These are phyloP conservation scores for Leptographium flavum DNA, from an alignment of 2,329 filamentous ascomycete species.

Conservation along the genomic window DNA sequence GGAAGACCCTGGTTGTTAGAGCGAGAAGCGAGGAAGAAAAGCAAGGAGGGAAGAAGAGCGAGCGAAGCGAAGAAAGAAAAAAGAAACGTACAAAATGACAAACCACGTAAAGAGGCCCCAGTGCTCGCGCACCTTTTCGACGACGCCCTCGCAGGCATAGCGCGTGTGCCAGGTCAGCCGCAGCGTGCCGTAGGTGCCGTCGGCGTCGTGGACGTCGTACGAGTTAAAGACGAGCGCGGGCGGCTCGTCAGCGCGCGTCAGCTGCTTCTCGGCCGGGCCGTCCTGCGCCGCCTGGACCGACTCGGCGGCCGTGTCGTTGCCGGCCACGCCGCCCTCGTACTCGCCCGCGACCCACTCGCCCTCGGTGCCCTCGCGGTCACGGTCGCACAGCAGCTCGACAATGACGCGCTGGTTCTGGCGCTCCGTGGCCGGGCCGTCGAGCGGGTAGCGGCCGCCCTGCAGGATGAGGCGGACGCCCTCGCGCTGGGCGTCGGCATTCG, in stretches of 20 bases:
- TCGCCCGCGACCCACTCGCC: conserved; percentile 46
- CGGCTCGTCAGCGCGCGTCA: conserved; percentile 33
- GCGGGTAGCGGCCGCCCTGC: conserved; percentile 39
- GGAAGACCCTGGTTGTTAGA: conserved; percentile 50
- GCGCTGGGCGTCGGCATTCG: conserved; percentile 48
- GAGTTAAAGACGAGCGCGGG: conserved; percentile 61
- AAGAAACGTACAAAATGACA: conserved; percentile 3
- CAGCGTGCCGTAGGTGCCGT: conserved; percentile 30
- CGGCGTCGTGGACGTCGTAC: conserved; percentile 51
- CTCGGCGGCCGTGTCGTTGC: conserved; percentile 17
- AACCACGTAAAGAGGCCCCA: conserved; percentile 99
- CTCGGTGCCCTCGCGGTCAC: conserved; percentile 57
- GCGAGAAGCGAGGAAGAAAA: not conserved
- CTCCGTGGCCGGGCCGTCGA: conserved; percentile 36
- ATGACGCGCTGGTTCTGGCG: conserved; percentile 52
- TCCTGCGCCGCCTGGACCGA: conserved; percentile 14
- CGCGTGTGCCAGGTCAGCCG: conserved; percentile 77
- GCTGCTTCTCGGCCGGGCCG: conserved; percentile 31
- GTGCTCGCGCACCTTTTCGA: conserved; percentile 31
- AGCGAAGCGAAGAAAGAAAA: not conserved
- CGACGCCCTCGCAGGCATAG: conserved; percentile 57
- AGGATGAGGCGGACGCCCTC: conserved; percentile 62
- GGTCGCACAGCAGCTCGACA: conserved; percentile 75
- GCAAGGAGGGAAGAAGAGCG: not conserved
- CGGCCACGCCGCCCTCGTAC: conserved; percentile 26